Conservation (phyloP, 805 yeast genomes). For the Cyberlindnera mycetangii region DNA sequence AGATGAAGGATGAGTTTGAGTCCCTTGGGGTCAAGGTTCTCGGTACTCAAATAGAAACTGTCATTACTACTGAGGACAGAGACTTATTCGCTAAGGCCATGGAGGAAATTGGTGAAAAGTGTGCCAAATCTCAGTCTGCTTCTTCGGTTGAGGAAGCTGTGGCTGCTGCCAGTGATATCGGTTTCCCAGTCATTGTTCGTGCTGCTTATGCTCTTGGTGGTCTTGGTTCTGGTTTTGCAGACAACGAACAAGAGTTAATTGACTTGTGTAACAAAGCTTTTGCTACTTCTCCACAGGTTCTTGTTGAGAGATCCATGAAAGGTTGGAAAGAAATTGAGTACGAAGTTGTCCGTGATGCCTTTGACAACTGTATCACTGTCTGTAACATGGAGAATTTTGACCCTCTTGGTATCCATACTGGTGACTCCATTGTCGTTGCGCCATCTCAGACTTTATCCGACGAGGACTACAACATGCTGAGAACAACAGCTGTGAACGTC, state of each 20-base stretch:
- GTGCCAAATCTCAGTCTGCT: conserved; percentile 92
- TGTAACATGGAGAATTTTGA: conserved; percentile 99
- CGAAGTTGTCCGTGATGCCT: conserved; percentile 96
- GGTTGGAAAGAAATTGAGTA: conserved; percentile 99
- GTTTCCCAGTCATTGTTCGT: conserved; percentile 95
- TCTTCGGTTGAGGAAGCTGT: conserved; percentile 76
- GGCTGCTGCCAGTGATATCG: conserved; percentile 78
- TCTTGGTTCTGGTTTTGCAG: conserved; percentile 95
- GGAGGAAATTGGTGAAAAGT: conserved; percentile 93
- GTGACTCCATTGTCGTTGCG: conserved; percentile 98
- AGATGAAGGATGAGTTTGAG: conserved; percentile 92
- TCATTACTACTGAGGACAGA: conserved; percentile 97
- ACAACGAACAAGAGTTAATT: conserved; percentile 74
- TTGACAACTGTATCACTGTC: conserved; percentile 95
- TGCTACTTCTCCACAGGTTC: conserved; percentile 87
- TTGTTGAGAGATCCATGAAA: conserved; percentile 94
- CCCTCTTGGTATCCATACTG: conserved; percentile 97
- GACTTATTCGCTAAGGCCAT: conserved; percentile 92
- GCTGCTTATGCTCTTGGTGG: conserved; percentile 98
- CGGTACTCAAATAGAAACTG: conserved; percentile 95
- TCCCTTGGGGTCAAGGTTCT: conserved; percentile 88
- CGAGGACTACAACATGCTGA: conserved; percentile 96
- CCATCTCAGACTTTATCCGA: conserved; percentile 97
- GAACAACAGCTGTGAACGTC: conserved; percentile 95
- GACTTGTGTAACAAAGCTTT: conserved; percentile 87